Percentiles rank a stretch among this genome's conserved stretches.
These are phyloP conservation scores for Aspergillus pseudoviridinutans DNA, from an alignment of 2,329 filamentous ascomycete genomes.

Conservation along the genomic window DNA sequence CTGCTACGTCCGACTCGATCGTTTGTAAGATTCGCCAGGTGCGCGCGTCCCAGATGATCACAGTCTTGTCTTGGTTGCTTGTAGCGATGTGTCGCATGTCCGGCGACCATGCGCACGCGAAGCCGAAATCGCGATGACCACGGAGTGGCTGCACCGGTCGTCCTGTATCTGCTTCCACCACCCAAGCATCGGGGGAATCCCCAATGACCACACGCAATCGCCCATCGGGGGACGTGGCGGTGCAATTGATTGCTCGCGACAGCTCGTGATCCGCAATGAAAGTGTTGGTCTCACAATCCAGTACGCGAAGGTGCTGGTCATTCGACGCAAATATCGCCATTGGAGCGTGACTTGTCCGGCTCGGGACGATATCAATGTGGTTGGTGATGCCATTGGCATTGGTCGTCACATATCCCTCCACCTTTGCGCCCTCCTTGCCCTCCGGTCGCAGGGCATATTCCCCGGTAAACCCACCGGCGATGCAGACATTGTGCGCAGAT, in stretches of 20 bases:
- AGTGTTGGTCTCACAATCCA: constrained; percentile 49
- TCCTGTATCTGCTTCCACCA: constrained; percentile 43
- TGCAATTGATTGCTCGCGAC: constrained; percentile 42
- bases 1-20: constrained; percentile 43
- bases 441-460: constrained; percentile 52
- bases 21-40: constrained; percentile 38
- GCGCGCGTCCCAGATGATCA: constrained; percentile 45
- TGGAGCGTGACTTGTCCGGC: constrained; percentile 45
- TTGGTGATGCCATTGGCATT: constrained; percentile 53
- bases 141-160: constrained; percentile 34
- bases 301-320: constrained; percentile 51
- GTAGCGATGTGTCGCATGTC: constrained; percentile 47
- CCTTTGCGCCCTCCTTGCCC: constrained; percentile 27
- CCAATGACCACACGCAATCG: constrained; percentile 44
- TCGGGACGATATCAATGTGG: constrained; percentile 52
- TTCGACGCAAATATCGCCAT: constrained; percentile 56
- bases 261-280: constrained; percentile 37
- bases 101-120: constrained; percentile 45
- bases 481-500: constrained; percentile 45
- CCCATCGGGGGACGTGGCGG: constrained; percentile 41
- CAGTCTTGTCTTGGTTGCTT: constrained; percentile 44
- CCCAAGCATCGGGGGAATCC: constrained; percentile 40
- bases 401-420: constrained; percentile 47
- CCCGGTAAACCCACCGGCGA: constrained; percentile 55
- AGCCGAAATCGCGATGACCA: constrained; percentile 43